Evolutionary conservation across 2,329 filamentous ascomycete species (phyloP).

Genomic region (Bipolaris zeicola): DNA sequence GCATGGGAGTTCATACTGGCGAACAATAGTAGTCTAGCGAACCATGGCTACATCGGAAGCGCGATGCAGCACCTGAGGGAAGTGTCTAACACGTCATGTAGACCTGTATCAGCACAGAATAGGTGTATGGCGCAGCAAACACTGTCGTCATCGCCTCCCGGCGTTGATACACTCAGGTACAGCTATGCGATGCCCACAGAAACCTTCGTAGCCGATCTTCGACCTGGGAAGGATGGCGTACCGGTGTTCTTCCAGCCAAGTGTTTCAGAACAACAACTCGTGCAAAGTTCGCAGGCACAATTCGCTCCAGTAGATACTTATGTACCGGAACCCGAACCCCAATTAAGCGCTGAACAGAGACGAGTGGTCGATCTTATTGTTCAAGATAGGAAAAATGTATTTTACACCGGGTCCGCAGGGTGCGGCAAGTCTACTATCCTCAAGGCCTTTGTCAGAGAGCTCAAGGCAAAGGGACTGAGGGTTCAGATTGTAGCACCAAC

Average conservation of each 20-base stretch:
- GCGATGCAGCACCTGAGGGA: background rate
- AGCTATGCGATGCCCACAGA: background rate
- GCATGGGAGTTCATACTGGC: slow-evolving; percentile 74
- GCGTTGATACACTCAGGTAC: background rate
- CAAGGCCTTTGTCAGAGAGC: slow-evolving; percentile 53
- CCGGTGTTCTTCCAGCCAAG: background rate
- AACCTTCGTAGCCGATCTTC: background rate
- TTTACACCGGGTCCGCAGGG: slow-evolving; percentile 68
- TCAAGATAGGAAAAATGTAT: slow-evolving; percentile 60
- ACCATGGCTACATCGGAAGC: slow-evolving; percentile 23
- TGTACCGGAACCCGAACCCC: slow-evolving; percentile 18
- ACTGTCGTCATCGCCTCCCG: background rate
- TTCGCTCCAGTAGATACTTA: background rate
- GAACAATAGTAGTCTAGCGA: slow-evolving; percentile 3
- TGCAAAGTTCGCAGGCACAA: background rate
- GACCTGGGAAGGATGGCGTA: background rate
- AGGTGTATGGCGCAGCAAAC: background rate
- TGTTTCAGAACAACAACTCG: background rate
- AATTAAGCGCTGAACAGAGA: slow-evolving; percentile 56
- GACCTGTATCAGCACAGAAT: background rate
- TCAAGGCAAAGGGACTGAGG: slow-evolving; percentile 41
- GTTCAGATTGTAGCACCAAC: slow-evolving; percentile 65
- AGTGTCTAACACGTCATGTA: background rate
- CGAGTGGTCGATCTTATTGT: slow-evolving; percentile 59
- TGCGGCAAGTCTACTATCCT: slow-evolving; percentile 64